Conservation (phyloP, 83 land plant genomes). For the Isoetes engelmannii region DNA sequence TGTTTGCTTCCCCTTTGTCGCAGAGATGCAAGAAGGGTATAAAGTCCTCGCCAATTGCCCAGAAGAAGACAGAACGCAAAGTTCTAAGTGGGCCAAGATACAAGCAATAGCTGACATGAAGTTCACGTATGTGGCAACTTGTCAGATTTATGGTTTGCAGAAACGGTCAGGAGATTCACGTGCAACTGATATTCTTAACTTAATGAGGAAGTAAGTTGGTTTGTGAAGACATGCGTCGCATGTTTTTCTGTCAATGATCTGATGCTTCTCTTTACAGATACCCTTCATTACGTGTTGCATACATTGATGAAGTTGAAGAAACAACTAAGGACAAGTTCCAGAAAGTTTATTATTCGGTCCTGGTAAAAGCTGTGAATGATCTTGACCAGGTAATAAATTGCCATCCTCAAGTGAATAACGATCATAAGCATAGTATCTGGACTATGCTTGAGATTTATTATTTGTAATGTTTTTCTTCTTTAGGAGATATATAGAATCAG, state of each 20-base stretch:
- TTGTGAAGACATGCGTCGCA: background rate
- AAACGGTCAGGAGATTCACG: background rate
- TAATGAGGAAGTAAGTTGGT: slow-evolving; percentile 4
- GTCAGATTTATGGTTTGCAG: slow-evolving; percentile 5
- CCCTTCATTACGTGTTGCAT: slow-evolving; percentile 74
- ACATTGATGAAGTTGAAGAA: slow-evolving; percentile 78
- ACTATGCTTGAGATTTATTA: background rate
- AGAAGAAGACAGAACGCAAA: slow-evolving; percentile 1
- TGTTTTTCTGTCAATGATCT: background rate
- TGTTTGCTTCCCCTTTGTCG: no score
- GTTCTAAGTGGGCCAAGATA: slow-evolving; percentile 1
- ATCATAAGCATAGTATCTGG: background rate
- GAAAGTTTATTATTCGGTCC: slow-evolving; percentile 17
- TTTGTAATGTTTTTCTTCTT: background rate
- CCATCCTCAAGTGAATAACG: background rate
- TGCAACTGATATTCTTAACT: slow-evolving; percentile 1
- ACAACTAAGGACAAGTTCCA: slow-evolving; percentile 27
- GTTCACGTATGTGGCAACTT: slow-evolving; percentile 12
- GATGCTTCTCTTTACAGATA: slow-evolving; percentile 31
- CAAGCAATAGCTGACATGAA: slow-evolving; percentile 14
- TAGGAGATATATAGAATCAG: slow-evolving; percentile 7
- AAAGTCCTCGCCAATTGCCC: slow-evolving; percentile 2
- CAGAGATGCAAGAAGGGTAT: slow-evolving; percentile 11
- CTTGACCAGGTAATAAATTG: background rate
- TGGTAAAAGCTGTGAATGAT: slow-evolving; percentile 12